These are phyloP conservation scores for Tolypocladium capitatum DNA, from an alignment of 2,329 filamentous ascomycete species.

Conservation along the genomic window DNA sequence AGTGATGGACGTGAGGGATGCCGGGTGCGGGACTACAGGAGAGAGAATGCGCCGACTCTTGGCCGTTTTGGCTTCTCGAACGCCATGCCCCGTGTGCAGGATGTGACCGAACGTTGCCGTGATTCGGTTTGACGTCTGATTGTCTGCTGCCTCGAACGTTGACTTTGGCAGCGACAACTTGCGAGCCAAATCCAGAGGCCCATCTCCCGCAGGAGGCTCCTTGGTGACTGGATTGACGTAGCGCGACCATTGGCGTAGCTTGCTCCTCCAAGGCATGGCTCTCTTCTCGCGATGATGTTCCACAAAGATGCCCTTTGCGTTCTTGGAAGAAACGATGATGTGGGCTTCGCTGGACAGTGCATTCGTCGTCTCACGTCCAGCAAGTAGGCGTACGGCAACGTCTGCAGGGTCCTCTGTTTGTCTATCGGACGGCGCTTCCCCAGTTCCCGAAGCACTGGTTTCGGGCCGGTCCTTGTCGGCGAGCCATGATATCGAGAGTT, in stretches of 20 bases:
- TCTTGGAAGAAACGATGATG: conserved; percentile 6
- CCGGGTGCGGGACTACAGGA: conserved; percentile 33
- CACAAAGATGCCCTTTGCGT: conserved; percentile 6
- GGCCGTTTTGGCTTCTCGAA: background rate
- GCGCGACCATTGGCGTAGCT: conserved; percentile 17
- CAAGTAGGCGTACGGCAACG: conserved; percentile 31
- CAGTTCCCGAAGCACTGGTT: background rate
- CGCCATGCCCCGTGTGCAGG: conserved; percentile 21
- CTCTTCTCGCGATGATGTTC: conserved; percentile 16
- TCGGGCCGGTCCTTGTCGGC: conserved; percentile 8
- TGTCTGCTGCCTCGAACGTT: background rate
- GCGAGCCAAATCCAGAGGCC: background rate
- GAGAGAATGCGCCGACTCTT: conserved; percentile 24
- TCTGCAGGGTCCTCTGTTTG: conserved; percentile 27
- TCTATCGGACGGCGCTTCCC: conserved; percentile 1
- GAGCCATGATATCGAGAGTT: conserved; percentile 30
- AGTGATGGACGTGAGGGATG: conserved; percentile 25
- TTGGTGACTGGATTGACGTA: conserved; percentile 10
- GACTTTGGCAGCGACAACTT: background rate
- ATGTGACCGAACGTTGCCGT: conserved; percentile 38
- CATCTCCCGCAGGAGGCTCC: background rate
- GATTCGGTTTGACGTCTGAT: conserved; percentile 9
- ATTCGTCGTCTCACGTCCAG: conserved; percentile 10
- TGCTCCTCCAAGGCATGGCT: conserved; percentile 22
- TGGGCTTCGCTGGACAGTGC: conserved; percentile 6